Evolutionary conservation across 441 rosid genomes (phyloP), one percentile per base, ranked within the genome.

Genomic region (Sinapis alba): DNA sequence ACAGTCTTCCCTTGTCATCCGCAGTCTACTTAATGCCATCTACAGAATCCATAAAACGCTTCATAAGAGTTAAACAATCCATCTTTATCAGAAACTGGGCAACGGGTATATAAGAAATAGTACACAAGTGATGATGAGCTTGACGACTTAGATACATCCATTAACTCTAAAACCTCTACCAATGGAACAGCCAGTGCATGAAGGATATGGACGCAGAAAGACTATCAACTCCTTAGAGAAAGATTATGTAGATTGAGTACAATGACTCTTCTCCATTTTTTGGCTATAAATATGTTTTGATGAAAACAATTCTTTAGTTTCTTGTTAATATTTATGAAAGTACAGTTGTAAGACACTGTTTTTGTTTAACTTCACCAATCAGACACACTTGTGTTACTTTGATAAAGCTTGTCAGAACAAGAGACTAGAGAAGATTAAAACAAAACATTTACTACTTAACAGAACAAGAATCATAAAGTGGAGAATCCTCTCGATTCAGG

Each of bases 81-180:
- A n/a, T n/a, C n/a, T n/a, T n/a, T n/a, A n/a, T n/a, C n/a, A n/a
- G n/a, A n/a, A n/a, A n/a, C n/a, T n/a, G n/a, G n/a, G n/a, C n/a
- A n/a, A n/a, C n/a, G n/a, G n/a, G n/a, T 87, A 59, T 89, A 80
- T 21, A 85, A 76, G 73, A 90, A 90, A 81, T 82, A 94, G 3
- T 85, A 90, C 80, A 83, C 91, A 0, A 92, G 97, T 3, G 96
- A 90, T 6, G 97, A 94, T 50, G 99, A 90, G 78, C 92, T 90
- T 13, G 93, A 89, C 63, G 96, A 88, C 73, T 82, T 89, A 65
- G 94, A 90, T 79, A 87, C 94, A 5, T 88, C 94, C 21, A 65
- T 90, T 50, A 82, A 84, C 71, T 83, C 94, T 0, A 84, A 90
- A 64, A 45, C 80, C 18, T 62, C 78, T n/a, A 68, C 68, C 80